Evolutionary conservation across 257 asterid genomes (phyloP).

Genomic region (Jacaranda mimosifolia): DNA sequence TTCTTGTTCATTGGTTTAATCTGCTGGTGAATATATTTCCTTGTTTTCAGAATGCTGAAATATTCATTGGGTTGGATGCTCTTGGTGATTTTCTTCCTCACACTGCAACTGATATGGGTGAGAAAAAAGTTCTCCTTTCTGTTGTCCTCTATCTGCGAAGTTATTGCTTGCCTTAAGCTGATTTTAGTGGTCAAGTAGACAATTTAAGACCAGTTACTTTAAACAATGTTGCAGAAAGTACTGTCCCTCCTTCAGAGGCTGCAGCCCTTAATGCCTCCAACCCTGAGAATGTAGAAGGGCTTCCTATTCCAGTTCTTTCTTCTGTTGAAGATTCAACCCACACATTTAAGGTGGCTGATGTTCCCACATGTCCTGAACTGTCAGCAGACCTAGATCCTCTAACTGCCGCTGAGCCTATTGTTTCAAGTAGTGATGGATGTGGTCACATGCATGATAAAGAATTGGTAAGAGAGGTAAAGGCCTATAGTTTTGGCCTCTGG

Average conservation of each 20-base stretch:
- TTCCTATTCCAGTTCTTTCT: slow-evolving; percentile 37
- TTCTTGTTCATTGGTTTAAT: slow-evolving; percentile 17
- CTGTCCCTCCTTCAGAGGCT: slow-evolving; percentile 48
- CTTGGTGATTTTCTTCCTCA: slow-evolving; percentile 54
- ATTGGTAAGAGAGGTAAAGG: slow-evolving; percentile 51
- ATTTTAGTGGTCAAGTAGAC: slow-evolving; percentile 22
- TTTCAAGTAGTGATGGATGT: slow-evolving; percentile 44
- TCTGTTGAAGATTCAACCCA: slow-evolving; percentile 38
- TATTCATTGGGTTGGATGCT: slow-evolving; percentile 52
- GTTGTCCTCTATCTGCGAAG: slow-evolving; percentile 17
- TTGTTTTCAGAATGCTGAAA: slow-evolving; percentile 57
- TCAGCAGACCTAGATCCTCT: slow-evolving; percentile 49
- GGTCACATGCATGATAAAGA: slow-evolving; percentile 32
- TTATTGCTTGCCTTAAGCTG: slow-evolving; percentile 25
- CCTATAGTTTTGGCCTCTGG: neutral
- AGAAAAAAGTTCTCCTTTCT: slow-evolving; percentile 25
- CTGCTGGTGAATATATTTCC: slow-evolving; percentile 34
- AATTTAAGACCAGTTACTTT: slow-evolving; percentile 28
- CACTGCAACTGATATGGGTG: slow-evolving; percentile 45
- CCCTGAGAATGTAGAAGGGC: slow-evolving; percentile 36
- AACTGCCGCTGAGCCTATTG: slow-evolving; percentile 50
- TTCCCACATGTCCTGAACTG: slow-evolving; percentile 39
- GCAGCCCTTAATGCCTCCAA: slow-evolving; percentile 34
- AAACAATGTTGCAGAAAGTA: slow-evolving; percentile 39
- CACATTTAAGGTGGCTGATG: slow-evolving; percentile 37